phyloP scores from a whole-genome alignment of 208 protist genomes.

The Crithidia sp. region DNA sequence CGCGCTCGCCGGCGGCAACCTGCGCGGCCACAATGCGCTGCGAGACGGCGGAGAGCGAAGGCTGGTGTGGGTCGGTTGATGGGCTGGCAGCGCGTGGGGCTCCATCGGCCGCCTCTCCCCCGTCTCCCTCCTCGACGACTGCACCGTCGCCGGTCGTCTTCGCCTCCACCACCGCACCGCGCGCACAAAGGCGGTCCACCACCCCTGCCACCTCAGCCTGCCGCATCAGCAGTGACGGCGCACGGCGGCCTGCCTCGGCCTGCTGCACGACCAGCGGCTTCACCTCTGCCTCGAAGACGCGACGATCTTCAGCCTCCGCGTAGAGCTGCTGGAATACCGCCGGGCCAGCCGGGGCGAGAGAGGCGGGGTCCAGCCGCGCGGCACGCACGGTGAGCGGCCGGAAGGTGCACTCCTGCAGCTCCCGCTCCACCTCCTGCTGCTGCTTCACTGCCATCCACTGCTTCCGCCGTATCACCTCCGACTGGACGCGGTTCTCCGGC shows the following conservation, averaged over 20 bases:
- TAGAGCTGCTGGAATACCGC: conserved; percentile 73
- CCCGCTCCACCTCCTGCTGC: conserved; percentile 59
- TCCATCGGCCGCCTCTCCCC: background rate
- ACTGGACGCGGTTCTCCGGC: conserved; percentile 69
- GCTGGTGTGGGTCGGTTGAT: conserved; percentile 30
- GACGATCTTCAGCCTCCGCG: conserved; percentile 54
- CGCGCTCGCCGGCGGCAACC: conserved; percentile 42
- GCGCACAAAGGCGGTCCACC: conserved; percentile 70
- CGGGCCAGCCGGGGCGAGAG: conserved; percentile 9
- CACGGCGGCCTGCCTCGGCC: conserved; percentile 34
- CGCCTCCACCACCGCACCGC: conserved; percentile 25
- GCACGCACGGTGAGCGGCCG: conserved; percentile 72
- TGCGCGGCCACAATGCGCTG: conserved; percentile 65
- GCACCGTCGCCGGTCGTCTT: background rate
- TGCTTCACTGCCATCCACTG: conserved; percentile 67
- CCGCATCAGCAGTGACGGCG: conserved; percentile 33
- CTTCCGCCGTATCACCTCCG: conserved; percentile 68
- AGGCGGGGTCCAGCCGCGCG: conserved; percentile 43
- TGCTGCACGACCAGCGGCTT: conserved; percentile 63
- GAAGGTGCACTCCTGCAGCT: conserved; percentile 84
- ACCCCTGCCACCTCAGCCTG: conserved; percentile 49
- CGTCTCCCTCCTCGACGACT: background rate
- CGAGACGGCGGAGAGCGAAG: conserved; percentile 49
- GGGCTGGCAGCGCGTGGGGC: background rate
- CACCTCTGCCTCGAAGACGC: conserved; percentile 56